These are phyloP conservation scores for Spinacia oleracea DNA, from an alignment of 179 eudicot genomes.

Conservation along the genomic window DNA sequence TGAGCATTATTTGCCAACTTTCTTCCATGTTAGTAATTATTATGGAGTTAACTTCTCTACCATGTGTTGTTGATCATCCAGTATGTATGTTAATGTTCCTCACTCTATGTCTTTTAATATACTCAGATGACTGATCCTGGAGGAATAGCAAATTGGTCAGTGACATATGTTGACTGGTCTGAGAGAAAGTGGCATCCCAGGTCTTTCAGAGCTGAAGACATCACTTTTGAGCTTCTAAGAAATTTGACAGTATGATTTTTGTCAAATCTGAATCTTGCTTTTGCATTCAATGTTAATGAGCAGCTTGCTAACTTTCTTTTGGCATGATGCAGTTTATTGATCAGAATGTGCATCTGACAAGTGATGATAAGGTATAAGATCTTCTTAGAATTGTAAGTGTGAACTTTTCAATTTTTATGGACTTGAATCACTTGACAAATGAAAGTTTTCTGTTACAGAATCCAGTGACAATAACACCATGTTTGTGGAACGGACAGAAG, in stretches of 20 bases:
- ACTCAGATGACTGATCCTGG: slow-evolving; percentile 87
- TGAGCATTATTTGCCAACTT: slow-evolving; percentile 95
- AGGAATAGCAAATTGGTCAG: slow-evolving; percentile 94
- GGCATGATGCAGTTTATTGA: slow-evolving; percentile 57
- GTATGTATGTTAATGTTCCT: not conserved
- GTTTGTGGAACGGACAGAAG: slow-evolving; percentile 52
- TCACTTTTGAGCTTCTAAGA: slow-evolving; percentile 61
- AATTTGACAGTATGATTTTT: slow-evolving; percentile 68
- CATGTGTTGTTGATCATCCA: not conserved
- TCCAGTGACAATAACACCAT: slow-evolving; percentile 32
- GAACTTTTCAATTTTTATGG: not conserved
- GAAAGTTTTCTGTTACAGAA: slow-evolving; percentile 31
- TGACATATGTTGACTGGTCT: slow-evolving; percentile 98
- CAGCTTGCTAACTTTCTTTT: slow-evolving; percentile 12
- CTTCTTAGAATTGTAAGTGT: not conserved
- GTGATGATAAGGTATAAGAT: slow-evolving; percentile 58
- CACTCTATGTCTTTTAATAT: not conserved
- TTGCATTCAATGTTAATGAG: not conserved
- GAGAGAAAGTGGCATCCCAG: slow-evolving; percentile 99
- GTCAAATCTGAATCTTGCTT: not conserved
- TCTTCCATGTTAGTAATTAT: slow-evolving; percentile 59
- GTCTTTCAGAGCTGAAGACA: slow-evolving; percentile 65
- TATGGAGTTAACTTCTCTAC: not conserved
- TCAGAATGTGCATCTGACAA: slow-evolving; percentile 69
- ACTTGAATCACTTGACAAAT: slow-evolving; percentile 4